Percentiles rank a stretch among this genome's conserved stretches.
phyloP scores from a whole-genome alignment of 2,329 filamentous ascomycete species.

The Simplicillium sp. region DNA sequence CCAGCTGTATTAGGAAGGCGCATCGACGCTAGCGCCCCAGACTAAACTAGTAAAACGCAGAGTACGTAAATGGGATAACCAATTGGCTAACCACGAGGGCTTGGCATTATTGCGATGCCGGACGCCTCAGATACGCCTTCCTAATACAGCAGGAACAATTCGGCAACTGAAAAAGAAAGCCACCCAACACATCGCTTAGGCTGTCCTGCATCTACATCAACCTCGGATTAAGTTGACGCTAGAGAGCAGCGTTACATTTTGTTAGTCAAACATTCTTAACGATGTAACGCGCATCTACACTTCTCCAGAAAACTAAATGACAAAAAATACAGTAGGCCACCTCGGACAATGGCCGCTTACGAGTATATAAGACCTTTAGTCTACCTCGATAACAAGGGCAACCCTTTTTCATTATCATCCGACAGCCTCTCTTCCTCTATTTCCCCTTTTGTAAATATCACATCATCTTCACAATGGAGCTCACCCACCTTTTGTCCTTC shows the following conservation, averaged over 20 bases:
- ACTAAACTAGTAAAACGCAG: background rate
- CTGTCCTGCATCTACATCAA: background rate
- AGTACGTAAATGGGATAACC: background rate
- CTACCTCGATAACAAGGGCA: background rate
- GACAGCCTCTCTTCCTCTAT: background rate
- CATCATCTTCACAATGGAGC: conserved; percentile 2
- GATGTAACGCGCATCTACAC: background rate
- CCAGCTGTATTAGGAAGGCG: too few relatives aligned
- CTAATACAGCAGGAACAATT: background rate
- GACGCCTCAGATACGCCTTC: background rate
- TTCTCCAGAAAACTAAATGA: background rate
- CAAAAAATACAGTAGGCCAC: background rate
- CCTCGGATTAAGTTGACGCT: background rate
- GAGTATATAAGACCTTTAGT: background rate
- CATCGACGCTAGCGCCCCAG: background rate
- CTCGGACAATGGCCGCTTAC: background rate
- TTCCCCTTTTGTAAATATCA: background rate
- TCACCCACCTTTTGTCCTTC: conserved; percentile 2
- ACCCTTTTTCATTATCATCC: background rate
- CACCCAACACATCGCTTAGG: background rate
- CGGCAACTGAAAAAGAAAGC: background rate
- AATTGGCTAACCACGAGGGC: background rate
- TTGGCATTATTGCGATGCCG: background rate
- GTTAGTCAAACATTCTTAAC: background rate
- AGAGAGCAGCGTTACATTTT: background rate